Evolutionary conservation across 2,329 filamentous ascomycete genomes (phyloP), one percentile per base, ranked within the genome.

Genomic region (Diatrype stigma): DNA sequence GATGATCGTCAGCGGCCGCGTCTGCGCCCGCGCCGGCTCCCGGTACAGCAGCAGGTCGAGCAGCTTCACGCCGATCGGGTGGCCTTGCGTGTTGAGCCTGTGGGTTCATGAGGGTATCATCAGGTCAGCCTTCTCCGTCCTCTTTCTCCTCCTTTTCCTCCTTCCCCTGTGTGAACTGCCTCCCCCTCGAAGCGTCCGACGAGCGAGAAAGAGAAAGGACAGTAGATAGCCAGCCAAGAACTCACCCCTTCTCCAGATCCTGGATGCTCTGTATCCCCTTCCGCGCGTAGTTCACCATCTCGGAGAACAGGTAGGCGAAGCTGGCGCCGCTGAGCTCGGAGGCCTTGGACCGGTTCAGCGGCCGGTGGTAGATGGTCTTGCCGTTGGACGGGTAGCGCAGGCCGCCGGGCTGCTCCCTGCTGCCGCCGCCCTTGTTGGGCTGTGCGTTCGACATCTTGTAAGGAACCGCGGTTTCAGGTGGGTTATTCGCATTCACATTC

Each of bases 301-400:
- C 93, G 54, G 87, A 86, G 68, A 99, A 97, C 52, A 99, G 79
- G 70, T 96, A 97, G 40, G 94, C 93, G 72, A 99, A 97, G 72
- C 90, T 91, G 11, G 94, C 84, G 67, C 95, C 88, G 70, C 91
- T 96, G 59, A 95, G 83, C 76, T 97, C 93, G 52, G 89, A 82
- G 62, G 89, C 90, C 69, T 90, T 89, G 62, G 86, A 87, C 57
- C 94, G 88, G 73, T 96, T 96, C 55, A 97, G 78, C 55, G 96
- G 91, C 50, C 94, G 84, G 77, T 96, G 91, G 77, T 97, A 99
- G 75, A 99, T 97, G 58, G 91, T 96, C 76, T 97, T 97, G 75
- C 91, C 90, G 70, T 85, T 96, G 51, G 89, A 89, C 45, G 94
- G 93, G 65, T 95, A 90, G 60, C 91, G 89, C 55, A 99, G 85